Base-by-base conservation (phyloP, 1,284 basidiomycete genomes). In the Mycena sp. region DNA sequence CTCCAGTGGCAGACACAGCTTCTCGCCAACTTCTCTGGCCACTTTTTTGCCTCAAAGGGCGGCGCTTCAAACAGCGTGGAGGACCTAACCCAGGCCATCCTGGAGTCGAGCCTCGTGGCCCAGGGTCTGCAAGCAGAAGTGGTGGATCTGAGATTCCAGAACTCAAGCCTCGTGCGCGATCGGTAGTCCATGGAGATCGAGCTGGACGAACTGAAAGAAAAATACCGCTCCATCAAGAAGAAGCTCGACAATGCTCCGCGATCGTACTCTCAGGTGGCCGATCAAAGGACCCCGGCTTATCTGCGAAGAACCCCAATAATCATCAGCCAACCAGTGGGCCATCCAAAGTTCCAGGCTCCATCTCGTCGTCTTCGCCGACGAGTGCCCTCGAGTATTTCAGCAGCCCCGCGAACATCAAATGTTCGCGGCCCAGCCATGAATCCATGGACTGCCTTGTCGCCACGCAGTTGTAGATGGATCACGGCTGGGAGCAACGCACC, bases 1-100 rank as follows among this genome's bases (percentile, higher is more conserved):
- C 70, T 84, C 51, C 82, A 84, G 62, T 91, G 88, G 87, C 84
- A 91, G 66, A 84, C 85, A 0, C 86, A 89, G 62, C 81, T 90
- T 11, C 78, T 88, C 35, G 76, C 79, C 2, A 81, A 89, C 59
- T 88, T 82, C 65, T 88, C 85, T 0, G 86, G 83, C 0, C 83
- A 90, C 61, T 73, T 86, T 44, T 83, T 87, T 59, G 70, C 81
- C 10, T 76, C 81, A 0, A 73, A 74, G 57, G 65, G 16, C 45
- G 25, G 46, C 38, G 55, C 61, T 9, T 28, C 64, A 9, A 57
- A 63, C 16, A 69, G 67, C 28, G 58, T 71, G 26, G 45, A 61
- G 2, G 71, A 73, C 10, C 62, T 77, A 72, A 75, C 67, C 48
- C 71, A 80, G 25, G 71, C 77, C 0, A 71, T 86, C 10, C 70